Percentiles rank a stretch among this genome's conserved stretches.
Conservation (phyloP, 2,329 filamentous ascomycete genomes). For the Ophiostoma sp. region DNA sequence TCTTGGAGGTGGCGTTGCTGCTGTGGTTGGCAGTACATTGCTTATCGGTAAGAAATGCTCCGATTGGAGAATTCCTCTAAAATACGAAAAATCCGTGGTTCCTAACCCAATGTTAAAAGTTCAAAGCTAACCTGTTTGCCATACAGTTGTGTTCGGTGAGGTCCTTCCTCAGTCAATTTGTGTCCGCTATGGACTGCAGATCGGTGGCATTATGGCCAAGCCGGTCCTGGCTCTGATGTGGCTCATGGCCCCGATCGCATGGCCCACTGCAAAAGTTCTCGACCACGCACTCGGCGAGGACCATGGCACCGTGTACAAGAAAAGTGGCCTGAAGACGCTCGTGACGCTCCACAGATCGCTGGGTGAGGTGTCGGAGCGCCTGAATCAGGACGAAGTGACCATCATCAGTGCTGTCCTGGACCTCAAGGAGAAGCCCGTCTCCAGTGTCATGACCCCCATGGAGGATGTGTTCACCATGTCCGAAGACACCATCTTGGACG, state of each 20-base stretch:
- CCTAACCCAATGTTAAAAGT: neutral
- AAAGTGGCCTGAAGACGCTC: conserved; percentile 92
- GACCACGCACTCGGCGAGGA: conserved; percentile 92
- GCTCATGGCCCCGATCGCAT: conserved; percentile 82
- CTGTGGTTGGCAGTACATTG: conserved; percentile 88
- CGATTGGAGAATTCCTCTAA: neutral
- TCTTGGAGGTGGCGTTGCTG: conserved; percentile 90
- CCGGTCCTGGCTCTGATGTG: conserved; percentile 90
- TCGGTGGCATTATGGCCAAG: conserved; percentile 90
- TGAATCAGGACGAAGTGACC: conserved; percentile 97
- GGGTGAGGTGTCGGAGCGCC: conserved; percentile 79
- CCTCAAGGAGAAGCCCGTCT: conserved; percentile 92
- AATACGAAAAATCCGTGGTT: neutral
- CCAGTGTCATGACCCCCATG: conserved; percentile 98
- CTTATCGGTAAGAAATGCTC: conserved; percentile 71
- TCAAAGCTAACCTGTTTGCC: neutral
- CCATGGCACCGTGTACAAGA: conserved; percentile 96
- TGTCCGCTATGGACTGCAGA: conserved; percentile 91
- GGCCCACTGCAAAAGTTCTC: conserved; percentile 92
- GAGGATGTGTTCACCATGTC: conserved; percentile 95
- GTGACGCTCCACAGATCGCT: conserved; percentile 93
- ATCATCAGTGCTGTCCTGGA: conserved; percentile 97
- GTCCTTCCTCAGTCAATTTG: conserved; percentile 94
- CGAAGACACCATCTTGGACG: conserved; percentile 89
- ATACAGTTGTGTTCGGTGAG: conserved; percentile 91